phyloP scores from a whole-genome alignment of 192 early-diverging fungal genomes.

The Podila epigama region DNA sequence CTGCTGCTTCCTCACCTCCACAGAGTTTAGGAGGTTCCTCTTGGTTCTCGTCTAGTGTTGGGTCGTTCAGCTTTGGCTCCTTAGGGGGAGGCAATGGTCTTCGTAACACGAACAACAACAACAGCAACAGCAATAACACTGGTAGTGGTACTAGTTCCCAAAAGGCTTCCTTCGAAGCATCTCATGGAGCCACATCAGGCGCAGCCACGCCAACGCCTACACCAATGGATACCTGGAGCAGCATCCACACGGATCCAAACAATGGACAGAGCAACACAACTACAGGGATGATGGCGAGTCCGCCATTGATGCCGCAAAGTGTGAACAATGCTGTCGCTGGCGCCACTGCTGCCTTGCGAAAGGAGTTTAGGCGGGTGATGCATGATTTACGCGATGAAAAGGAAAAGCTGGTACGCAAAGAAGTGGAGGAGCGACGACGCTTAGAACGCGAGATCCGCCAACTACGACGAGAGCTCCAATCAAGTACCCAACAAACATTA shows the following conservation, averaged over 20 bases:
- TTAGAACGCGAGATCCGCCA: constrained; percentile 54
- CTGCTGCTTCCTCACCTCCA: neutral
- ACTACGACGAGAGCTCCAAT: constrained; percentile 54
- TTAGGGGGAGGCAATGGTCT: no score
- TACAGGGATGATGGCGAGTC: no score
- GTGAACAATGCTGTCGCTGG: constrained; percentile 6
- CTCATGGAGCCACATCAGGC: neutral
- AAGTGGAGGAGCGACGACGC: constrained; percentile 54
- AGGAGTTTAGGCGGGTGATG: constrained; percentile 64
- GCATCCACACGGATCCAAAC: neutral
- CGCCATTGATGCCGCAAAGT: neutral
- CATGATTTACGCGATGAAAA: constrained; percentile 58
- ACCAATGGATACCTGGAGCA: neutral
- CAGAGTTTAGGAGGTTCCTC: neutral
- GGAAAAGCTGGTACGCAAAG: constrained; percentile 53
- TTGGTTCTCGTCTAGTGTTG: constrained; percentile 10
- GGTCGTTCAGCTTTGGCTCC: constrained; percentile 14
- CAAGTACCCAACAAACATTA: no score
- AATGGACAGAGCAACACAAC: neutral
- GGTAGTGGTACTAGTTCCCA: no score
- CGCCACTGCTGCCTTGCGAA: constrained; percentile 57
- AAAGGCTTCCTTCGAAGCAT: neutral
- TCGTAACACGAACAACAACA: no score
- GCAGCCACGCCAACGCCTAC: constrained; percentile 3
- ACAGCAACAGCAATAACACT: neutral